Percentiles rank a stretch among this genome's conserved stretches.
Evolutionary conservation across 2,329 filamentous ascomycete species (phyloP).

Genomic region (Penicillium nordicum): DNA sequence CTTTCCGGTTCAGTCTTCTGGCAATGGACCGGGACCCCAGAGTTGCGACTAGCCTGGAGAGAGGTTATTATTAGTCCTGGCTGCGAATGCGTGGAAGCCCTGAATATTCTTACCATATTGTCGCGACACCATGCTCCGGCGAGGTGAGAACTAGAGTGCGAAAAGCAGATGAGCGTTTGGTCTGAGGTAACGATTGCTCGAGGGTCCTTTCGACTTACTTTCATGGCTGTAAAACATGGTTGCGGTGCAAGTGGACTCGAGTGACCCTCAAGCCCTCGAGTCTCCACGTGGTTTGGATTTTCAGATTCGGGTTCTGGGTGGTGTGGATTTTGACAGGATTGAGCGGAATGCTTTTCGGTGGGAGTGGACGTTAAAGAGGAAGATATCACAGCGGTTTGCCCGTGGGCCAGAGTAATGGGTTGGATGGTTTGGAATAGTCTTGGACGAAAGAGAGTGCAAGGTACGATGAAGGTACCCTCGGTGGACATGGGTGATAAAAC

Average conservation of each 20-base stretch:
- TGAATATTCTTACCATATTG: conserved; percentile 69
- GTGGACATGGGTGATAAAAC: background rate
- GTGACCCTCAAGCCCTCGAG: background rate
- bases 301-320: background rate
- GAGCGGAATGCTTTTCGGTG: background rate
- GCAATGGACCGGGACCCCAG: conserved; percentile 69
- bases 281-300: background rate
- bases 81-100: conserved; percentile 17
- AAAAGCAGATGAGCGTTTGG: conserved; percentile 19
- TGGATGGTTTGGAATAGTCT: background rate
- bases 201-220: conserved; percentile 55
- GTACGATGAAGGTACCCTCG: background rate
- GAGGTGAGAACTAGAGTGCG: conserved; percentile 66
- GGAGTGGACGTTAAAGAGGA: background rate
- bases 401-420: background rate
- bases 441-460: background rate
- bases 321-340: background rate
- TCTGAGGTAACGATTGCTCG: background rate
- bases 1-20: conserved; percentile 75
- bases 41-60: conserved; percentile 79
- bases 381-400: background rate
- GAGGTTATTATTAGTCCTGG: conserved; percentile 2
- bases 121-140: conserved; percentile 86
- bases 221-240: conserved; percentile 95
- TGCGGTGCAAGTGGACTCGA: background rate